A percentile compares a stretch with the other conserved stretches of the same genome.
These are phyloP conservation scores for Fusarium azukiicola DNA, from an alignment of 2,329 filamentous ascomycete species.

Conservation along the genomic window DNA sequence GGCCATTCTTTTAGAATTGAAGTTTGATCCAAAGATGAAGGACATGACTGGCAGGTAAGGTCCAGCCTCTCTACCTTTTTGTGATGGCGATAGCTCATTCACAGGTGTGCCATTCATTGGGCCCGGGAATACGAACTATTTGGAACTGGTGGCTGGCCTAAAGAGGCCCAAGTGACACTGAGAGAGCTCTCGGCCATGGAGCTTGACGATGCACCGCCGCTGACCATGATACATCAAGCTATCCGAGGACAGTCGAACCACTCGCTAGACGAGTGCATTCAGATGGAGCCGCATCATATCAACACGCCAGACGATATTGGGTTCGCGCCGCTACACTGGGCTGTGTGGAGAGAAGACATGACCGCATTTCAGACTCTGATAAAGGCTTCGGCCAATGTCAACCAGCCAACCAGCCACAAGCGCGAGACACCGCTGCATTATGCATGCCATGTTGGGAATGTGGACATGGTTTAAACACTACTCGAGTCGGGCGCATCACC, in stretches of 20 bases:
- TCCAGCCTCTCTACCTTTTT: neutral
- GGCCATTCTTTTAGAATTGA: neutral
- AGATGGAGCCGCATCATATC: slow-evolving; percentile 8
- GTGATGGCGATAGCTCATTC: no score
- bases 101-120: neutral
- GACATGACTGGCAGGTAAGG: slow-evolving; percentile 7
- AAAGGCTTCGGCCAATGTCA: neutral
- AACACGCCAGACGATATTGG: slow-evolving; percentile 3
- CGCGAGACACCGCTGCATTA: neutral
- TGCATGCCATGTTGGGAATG: rapidly evolving
- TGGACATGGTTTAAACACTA: neutral
- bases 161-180: neutral
- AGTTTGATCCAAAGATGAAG: neutral
- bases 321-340: neutral
- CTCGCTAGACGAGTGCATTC: neutral
- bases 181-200: neutral
- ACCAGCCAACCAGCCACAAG: neutral
- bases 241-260: neutral
- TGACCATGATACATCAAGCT: neutral
- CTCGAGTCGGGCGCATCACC: neutral
- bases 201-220: neutral
- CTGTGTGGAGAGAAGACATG: neutral
- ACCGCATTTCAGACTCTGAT: neutral
- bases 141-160: rapidly evolving
- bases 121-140: neutral